Evolutionary conservation across 805 yeast genomes (phyloP).

Genomic region (Tetrapisispora fleetii): DNA sequence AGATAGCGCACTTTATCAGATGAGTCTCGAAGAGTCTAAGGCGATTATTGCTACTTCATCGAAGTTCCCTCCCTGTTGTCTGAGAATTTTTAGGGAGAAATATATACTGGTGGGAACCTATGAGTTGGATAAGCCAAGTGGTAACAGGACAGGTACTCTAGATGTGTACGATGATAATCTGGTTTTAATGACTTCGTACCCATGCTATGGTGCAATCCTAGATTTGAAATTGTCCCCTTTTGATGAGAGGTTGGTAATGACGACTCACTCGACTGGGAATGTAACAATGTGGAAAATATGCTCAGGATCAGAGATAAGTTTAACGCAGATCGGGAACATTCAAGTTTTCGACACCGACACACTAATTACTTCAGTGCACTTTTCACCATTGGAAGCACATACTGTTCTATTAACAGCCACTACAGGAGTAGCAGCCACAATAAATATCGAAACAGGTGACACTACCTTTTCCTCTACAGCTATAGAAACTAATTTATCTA

Average conservation of each 20-base stretch:
- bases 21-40: conserved; percentile 12
- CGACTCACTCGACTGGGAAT: conserved; percentile 78
- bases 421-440: conserved; percentile 44
- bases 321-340: conserved; percentile 26
- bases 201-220: conserved; percentile 55
- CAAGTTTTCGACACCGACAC: conserved; percentile 40
- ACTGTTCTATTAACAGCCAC: conserved; percentile 53
- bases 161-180: conserved; percentile 32
- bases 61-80: conserved; percentile 73
- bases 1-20: no score
- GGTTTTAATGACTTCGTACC: conserved; percentile 17
- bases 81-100: conserved; percentile 43
- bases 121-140: conserved; percentile 50
- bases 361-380: conserved; percentile 57
- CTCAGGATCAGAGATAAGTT: conserved; percentile 5
- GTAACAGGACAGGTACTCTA: conserved; percentile 54
- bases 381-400: conserved; percentile 36
- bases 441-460: conserved; percentile 12
- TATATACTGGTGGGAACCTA: conserved; percentile 70
- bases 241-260: conserved; percentile 38
- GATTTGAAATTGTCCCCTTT: conserved; percentile 64
- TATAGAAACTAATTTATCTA: conserved; percentile 5
- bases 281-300: conserved; percentile 52
- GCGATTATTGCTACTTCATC: conserved; percentile 30
- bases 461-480: not conserved